Evolutionary conservation across 2,329 filamentous ascomycete species (phyloP).

Genomic region (Verticillium nubilum): DNA sequence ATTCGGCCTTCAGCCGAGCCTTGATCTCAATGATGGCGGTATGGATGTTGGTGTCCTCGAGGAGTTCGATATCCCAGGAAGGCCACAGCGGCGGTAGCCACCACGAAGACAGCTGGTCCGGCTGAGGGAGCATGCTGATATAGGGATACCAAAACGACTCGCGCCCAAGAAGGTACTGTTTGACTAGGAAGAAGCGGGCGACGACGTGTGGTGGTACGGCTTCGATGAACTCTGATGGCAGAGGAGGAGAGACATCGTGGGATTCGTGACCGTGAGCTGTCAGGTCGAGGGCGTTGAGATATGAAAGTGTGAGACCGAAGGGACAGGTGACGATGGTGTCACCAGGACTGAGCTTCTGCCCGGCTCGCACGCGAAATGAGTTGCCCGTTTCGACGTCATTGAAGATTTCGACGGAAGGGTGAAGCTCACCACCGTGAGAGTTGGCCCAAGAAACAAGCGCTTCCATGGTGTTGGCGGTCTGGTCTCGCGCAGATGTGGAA

Average conservation of each 20-base stretch:
- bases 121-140: slow-evolving; percentile 59
- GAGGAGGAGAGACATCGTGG: slow-evolving; percentile 17
- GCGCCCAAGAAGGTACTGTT: slow-evolving; percentile 55
- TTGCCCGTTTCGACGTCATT: slow-evolving; percentile 43
- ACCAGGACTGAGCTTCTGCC: slow-evolving; percentile 21
- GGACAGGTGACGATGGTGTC: slow-evolving; percentile 48
- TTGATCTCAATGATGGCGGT: slow-evolving; percentile 44
- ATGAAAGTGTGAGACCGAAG: slow-evolving; percentile 50
- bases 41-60: slow-evolving; percentile 49
- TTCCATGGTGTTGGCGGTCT: neutral
- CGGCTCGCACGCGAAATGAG: slow-evolving; percentile 44
- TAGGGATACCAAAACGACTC: slow-evolving; percentile 66
- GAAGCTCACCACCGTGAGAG: slow-evolving; percentile 39
- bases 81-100: slow-evolving; percentile 60
- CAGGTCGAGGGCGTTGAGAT: slow-evolving; percentile 43
- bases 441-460: slow-evolving; percentile 43
- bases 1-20: slow-evolving; percentile 39
- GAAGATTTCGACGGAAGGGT: slow-evolving; percentile 48
- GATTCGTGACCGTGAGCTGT: slow-evolving; percentile 12
- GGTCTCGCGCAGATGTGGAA: neutral
- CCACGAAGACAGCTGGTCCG: slow-evolving; percentile 43
- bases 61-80: slow-evolving; percentile 50
- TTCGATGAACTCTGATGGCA: slow-evolving; percentile 46
- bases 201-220: slow-evolving; percentile 51
- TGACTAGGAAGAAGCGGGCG: slow-evolving; percentile 63